Conservation (phyloP, 352 stramenopile species). For the Phytophthora megakarya region DNA sequence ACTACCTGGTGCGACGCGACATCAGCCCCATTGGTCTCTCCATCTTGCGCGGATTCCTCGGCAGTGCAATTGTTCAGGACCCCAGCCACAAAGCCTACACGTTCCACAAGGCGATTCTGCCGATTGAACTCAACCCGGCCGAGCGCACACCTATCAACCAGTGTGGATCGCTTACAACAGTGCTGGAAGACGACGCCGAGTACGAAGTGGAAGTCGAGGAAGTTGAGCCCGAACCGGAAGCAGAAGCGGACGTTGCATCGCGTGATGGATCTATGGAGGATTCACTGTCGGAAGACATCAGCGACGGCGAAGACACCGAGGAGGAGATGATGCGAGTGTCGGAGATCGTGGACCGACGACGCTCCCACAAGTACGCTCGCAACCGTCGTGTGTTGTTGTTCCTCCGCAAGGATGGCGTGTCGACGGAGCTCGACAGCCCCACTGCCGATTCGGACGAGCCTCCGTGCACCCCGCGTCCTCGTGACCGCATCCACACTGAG, state of each 20-base stretch:
- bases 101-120: conserved; percentile 58
- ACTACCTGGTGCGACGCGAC: conserved; percentile 57
- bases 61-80: conserved; percentile 61
- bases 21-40: conserved; percentile 67
- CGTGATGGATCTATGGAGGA: conserved; percentile 49
- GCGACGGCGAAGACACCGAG: conserved; percentile 47
- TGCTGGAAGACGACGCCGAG: conserved; percentile 63
- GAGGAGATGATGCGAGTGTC: conserved; percentile 42
- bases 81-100: conserved; percentile 59
- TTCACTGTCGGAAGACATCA: conserved; percentile 45
- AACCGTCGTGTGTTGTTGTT: conserved; percentile 59
- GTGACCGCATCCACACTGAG: conserved; percentile 22
- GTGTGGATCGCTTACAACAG: conserved; percentile 62
- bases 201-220: conserved; percentile 39
- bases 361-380: conserved; percentile 64
- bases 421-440: conserved; percentile 6
- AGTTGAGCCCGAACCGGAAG: conserved; percentile 46
- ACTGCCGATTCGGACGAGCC: conserved; percentile 11
- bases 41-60: conserved; percentile 71
- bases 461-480: conserved; percentile 21
- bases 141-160: conserved; percentile 64
- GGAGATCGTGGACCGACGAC: conserved; percentile 54
- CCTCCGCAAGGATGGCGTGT: conserved; percentile 50
- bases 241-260: conserved; percentile 37
- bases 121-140: conserved; percentile 43